Conservation (phyloP, 768 basidiomycete genomes). For the Russula olivacea region DNA sequence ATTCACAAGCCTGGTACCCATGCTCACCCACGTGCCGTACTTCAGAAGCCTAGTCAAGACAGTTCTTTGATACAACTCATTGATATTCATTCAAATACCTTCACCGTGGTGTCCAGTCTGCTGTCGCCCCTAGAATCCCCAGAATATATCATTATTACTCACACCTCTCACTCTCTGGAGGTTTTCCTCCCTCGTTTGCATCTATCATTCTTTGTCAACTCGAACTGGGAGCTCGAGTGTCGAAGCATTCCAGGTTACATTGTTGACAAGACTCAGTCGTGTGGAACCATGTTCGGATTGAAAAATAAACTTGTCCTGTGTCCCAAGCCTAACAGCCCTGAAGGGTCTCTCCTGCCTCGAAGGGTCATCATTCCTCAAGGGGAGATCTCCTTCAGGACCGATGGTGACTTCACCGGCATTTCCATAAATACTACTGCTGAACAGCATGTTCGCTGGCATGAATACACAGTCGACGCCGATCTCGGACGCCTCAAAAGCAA, state of each 20-base stretch:
- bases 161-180: neutral
- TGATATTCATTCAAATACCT: slow-evolving; percentile 8
- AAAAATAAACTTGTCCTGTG: slow-evolving; percentile 25
- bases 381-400: neutral
- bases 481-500: neutral
- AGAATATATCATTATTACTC: neutral
- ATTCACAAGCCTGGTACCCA: neutral
- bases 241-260: slow-evolving; percentile 39
- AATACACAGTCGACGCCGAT: neutral
- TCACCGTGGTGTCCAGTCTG: neutral
- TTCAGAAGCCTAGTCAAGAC: neutral
- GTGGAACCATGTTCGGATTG: slow-evolving; percentile 43
- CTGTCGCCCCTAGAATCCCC: slow-evolving; percentile 4
- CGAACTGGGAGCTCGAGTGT: slow-evolving; percentile 34
- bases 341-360: neutral
- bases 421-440: neutral
- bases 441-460: neutral
- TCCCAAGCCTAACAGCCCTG: neutral
- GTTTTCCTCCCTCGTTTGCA: slow-evolving; percentile 38
- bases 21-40: neutral
- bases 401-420: neutral
- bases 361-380: neutral
- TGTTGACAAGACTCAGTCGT: slow-evolving; percentile 38
- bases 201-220: slow-evolving; percentile 38
- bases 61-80: neutral